Evolutionary conservation across 23 red algal genomes (phyloP).

Genomic region (Gracilariopsis chorda): DNA sequence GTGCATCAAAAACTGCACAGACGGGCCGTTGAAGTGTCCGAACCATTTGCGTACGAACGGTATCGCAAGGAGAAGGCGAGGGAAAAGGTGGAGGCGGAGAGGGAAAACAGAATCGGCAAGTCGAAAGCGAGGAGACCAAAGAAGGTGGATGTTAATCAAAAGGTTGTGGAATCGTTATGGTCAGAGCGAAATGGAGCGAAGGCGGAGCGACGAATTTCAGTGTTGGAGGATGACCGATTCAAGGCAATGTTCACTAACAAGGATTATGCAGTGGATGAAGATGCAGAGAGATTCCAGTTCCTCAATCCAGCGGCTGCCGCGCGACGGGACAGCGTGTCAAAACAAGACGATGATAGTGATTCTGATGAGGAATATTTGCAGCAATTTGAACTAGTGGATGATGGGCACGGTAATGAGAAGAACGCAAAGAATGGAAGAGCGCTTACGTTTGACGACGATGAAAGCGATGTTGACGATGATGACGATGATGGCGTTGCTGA

Average conservation of each 20-base stretch:
- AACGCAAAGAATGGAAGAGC: not conserved
- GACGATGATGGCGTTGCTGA: not conserved
- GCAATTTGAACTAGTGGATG: conserved; percentile 66
- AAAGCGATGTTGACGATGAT: not conserved
- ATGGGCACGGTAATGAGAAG: not conserved
- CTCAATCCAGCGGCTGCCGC: conserved; percentile 49
- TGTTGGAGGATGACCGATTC: conserved; percentile 83
- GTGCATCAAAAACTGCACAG: conserved; percentile 83
- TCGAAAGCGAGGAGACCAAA: conserved; percentile 8
- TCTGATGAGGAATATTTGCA: conserved; percentile 65
- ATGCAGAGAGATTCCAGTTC: conserved; percentile 76
- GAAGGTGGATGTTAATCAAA: conserved; percentile 62
- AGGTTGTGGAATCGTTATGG: conserved; percentile 19
- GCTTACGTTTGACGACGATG: not conserved
- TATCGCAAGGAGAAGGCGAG: conserved; percentile 73
- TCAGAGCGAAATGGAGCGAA: conserved; percentile 32
- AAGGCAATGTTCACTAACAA: conserved; percentile 71
- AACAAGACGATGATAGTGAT: conserved; percentile 2
- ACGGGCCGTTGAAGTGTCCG: conserved; percentile 67
- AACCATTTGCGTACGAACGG: conserved; percentile 91
- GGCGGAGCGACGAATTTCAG: not conserved
- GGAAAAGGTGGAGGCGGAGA: conserved; percentile 70
- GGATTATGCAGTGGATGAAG: conserved; percentile 80
- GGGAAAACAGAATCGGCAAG: conserved; percentile 72
- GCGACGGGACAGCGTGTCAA: not conserved